phyloP scores from a whole-genome alignment of 495 filamentous ascomycete species.

The Penicillium salamii region DNA sequence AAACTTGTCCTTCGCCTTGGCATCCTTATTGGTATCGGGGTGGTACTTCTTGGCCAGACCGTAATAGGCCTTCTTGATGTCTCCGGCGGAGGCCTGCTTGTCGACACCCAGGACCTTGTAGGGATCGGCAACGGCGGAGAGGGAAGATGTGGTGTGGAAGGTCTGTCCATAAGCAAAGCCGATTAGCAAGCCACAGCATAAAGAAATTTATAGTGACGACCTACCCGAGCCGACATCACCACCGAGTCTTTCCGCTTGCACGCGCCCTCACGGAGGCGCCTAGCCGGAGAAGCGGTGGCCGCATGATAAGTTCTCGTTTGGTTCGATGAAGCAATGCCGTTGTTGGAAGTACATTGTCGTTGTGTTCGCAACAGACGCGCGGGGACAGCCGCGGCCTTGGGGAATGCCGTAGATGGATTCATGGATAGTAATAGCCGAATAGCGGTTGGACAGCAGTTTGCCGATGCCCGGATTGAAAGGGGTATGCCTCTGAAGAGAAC shows the following conservation, averaged over 20 bases:
- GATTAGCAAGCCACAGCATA: background rate
- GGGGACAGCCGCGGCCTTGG: conserved; percentile 46
- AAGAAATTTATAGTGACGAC: conserved; percentile 8
- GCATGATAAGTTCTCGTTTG: conserved; percentile 33
- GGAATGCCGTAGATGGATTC: conserved; percentile 43
- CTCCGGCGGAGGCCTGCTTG: conserved; percentile 72
- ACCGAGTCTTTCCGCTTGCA: conserved; percentile 21
- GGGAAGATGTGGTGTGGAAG: conserved; percentile 70
- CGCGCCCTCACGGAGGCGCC: conserved; percentile 21
- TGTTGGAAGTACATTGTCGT: conserved; percentile 28
- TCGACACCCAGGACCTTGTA: conserved; percentile 83
- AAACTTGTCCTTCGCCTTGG: conserved; percentile 89
- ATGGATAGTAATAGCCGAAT: conserved; percentile 28
- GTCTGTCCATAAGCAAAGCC: conserved; percentile 38
- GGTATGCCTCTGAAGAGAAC: background rate
- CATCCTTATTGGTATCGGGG: conserved; percentile 95
- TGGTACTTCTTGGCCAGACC: conserved; percentile 97
- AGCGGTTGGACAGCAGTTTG: conserved; percentile 12
- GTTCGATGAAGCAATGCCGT: conserved; percentile 17
- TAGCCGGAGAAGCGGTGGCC: conserved; percentile 19
- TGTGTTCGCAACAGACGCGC: conserved; percentile 42
- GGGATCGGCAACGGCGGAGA: conserved; percentile 70
- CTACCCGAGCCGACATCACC: conserved; percentile 29
- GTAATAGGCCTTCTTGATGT: conserved; percentile 99
- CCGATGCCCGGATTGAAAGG: background rate